Percentiles rank a stretch among this genome's conserved stretches.
phyloP scores from a whole-genome alignment of 371 early-diverging fungal genomes.

The Dipsacomyces acuminosporus region DNA sequence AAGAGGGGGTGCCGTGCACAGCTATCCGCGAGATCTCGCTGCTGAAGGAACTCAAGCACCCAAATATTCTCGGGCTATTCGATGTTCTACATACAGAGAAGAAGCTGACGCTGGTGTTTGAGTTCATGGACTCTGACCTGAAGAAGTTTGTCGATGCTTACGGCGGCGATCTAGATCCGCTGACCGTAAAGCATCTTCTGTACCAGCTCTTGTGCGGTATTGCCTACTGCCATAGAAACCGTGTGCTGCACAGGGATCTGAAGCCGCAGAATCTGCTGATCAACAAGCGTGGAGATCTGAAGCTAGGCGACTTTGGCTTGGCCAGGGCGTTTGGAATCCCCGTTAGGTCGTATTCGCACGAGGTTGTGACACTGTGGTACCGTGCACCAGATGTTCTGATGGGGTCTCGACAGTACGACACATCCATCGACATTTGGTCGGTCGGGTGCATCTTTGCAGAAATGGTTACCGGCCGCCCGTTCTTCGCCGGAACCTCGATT shows the following conservation, averaged over 20 bases:
- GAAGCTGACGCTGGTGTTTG: slow-evolving; percentile 90
- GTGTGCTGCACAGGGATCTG: slow-evolving; percentile 52
- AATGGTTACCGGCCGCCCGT: slow-evolving; percentile 86
- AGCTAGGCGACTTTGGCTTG: slow-evolving; percentile 96
- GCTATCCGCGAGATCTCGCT: slow-evolving; percentile 98
- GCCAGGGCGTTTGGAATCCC: slow-evolving; percentile 97
- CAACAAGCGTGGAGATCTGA: slow-evolving; percentile 80
- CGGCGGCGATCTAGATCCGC: slow-evolving; percentile 72
- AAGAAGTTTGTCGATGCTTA: slow-evolving; percentile 85
- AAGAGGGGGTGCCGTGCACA: slow-evolving; percentile 95
- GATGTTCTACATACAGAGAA: slow-evolving; percentile 96
- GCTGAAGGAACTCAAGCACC: slow-evolving; percentile 89
- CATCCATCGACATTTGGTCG: slow-evolving; percentile 99
- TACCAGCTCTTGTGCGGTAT: slow-evolving; percentile 55
- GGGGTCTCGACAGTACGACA: slow-evolving; percentile 95
- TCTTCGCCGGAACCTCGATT: slow-evolving; percentile 93
- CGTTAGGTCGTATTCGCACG: slow-evolving; percentile 95
- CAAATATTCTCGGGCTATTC: slow-evolving; percentile 90
- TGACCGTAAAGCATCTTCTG: slow-evolving; percentile 62
- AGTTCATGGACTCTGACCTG: slow-evolving; percentile 92
- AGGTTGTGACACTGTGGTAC: slow-evolving; percentile 93
- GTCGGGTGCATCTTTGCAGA: slow-evolving; percentile 92
- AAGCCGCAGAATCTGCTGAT: slow-evolving; percentile 64
- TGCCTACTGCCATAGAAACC: slow-evolving; percentile 53
- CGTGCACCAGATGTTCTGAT: slow-evolving; percentile 99